Conservation (phyloP, 176 grass and related monocot genomes). For the Cenchrus purpureus region DNA sequence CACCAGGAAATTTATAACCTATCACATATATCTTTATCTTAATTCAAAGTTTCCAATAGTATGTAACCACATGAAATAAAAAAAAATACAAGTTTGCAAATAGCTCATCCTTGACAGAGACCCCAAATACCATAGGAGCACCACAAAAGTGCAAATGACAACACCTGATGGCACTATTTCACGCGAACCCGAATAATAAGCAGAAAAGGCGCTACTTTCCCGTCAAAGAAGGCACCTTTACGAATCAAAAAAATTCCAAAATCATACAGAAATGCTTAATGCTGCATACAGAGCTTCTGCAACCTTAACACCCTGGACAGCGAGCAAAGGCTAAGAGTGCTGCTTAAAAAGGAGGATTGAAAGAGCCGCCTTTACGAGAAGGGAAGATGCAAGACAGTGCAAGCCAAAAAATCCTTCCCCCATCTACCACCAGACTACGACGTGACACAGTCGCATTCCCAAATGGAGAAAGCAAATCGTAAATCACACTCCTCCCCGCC, state of each 20-base stretch:
- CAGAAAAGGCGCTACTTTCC: slow-evolving; percentile 43
- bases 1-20: background rate
- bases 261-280: slow-evolving; percentile 15
- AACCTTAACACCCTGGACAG: slow-evolving; percentile 15
- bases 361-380: slow-evolving; percentile 34
- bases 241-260: slow-evolving; percentile 21
- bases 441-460: slow-evolving; percentile 26
- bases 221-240: slow-evolving; percentile 44
- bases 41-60: slow-evolving; percentile 11
- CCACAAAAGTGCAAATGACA: slow-evolving; percentile 4
- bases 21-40: background rate
- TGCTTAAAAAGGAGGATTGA: slow-evolving; percentile 17
- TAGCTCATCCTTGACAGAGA: background rate
- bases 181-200: slow-evolving; percentile 16
- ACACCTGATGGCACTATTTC: slow-evolving; percentile 37
- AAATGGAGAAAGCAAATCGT: slow-evolving; percentile 23
- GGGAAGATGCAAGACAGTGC: slow-evolving; percentile 3
- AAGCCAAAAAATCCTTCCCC: background rate
- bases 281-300: slow-evolving; percentile 17
- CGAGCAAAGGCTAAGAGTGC: slow-evolving; percentile 34
- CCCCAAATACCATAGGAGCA: slow-evolving; percentile 15
- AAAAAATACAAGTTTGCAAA: background rate
- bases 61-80: background rate
- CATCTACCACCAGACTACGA: background rate
- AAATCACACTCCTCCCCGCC: background rate